Conservation (phyloP, 208 protist genomes). For the Trypanosoma lewisi region DNA sequence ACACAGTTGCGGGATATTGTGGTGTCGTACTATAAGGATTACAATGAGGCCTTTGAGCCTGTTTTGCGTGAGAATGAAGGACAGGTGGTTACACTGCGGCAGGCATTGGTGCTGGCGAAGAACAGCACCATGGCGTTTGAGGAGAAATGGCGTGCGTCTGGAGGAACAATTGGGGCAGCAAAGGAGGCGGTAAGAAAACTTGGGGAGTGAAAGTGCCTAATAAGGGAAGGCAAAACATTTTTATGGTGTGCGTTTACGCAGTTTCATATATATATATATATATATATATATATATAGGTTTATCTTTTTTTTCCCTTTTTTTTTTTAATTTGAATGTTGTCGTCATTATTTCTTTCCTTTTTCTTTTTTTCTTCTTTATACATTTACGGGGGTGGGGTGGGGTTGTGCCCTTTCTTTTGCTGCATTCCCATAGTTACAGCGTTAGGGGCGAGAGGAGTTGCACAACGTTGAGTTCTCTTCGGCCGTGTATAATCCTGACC, state of each 20-base stretch:
- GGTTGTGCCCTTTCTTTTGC: background rate
- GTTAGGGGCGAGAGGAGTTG: too few species aligned
- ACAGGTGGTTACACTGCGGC: constrained; percentile 36
- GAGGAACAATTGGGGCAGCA: constrained; percentile 33
- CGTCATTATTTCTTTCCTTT: background rate
- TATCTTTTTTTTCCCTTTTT: background rate
- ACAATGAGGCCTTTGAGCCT: constrained; percentile 36
- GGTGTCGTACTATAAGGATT: constrained; percentile 40
- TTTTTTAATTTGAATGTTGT: background rate
- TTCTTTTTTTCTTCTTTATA: background rate
- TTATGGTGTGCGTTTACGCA: too few species aligned
- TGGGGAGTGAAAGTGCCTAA: constrained; percentile 1
- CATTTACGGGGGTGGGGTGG: background rate
- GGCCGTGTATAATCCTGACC: too few species aligned
- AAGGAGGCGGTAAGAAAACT: constrained; percentile 22
- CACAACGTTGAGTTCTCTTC: too few species aligned
- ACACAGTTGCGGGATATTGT: constrained; percentile 23
- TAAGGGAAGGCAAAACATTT: background rate
- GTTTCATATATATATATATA: background rate
- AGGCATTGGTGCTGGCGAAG: constrained; percentile 57
- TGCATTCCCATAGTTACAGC: background rate
- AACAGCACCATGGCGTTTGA: constrained; percentile 57
- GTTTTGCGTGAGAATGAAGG: constrained; percentile 31
- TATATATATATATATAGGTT: background rate
- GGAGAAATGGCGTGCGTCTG: constrained; percentile 42